Conservation (phyloP, 1,139 yeast species). For the Candida glucosophila region DNA sequence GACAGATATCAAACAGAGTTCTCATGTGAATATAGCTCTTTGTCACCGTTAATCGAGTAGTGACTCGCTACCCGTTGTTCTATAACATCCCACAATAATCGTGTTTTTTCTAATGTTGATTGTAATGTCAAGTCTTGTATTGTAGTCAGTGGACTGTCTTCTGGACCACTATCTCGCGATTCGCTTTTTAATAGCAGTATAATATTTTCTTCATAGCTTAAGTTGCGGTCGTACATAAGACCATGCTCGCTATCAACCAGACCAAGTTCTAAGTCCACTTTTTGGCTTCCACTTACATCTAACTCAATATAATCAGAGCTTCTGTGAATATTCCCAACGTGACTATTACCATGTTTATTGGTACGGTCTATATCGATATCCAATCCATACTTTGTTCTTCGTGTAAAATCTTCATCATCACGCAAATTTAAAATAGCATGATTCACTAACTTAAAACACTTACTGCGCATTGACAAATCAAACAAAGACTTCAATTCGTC, state of each 20-base stretch:
- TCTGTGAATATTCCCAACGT: neutral
- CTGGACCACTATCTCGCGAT: slow-evolving; percentile 7
- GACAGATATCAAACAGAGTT: too few relatives aligned
- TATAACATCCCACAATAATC: slow-evolving; percentile 55
- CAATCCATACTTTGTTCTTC: slow-evolving; percentile 2
- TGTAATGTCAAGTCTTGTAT: slow-evolving; percentile 22
- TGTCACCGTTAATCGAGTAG: slow-evolving; percentile 28
- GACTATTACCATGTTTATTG: neutral
- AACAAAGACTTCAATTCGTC: slow-evolving; percentile 41
- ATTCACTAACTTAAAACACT: slow-evolving; percentile 54
- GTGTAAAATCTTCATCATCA: slow-evolving; percentile 5
- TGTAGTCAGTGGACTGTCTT: slow-evolving; percentile 13
- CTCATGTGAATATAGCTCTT: too few relatives aligned
- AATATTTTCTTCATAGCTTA: slow-evolving; percentile 7
- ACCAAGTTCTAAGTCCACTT: slow-evolving; percentile 6
- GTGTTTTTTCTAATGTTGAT: slow-evolving; percentile 45
- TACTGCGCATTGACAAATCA: slow-evolving; percentile 45
- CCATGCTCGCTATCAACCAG: slow-evolving; percentile 6
- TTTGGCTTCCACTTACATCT: slow-evolving; percentile 8
- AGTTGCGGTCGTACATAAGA: slow-evolving; percentile 4
- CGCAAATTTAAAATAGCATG: slow-evolving; percentile 31
- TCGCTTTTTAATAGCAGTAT: slow-evolving; percentile 4
- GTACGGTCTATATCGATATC: neutral
- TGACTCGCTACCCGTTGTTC: slow-evolving; percentile 46
- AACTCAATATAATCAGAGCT: slow-evolving; percentile 10